A percentile compares a stretch with the other conserved stretches of the same genome.
Evolutionary conservation across 768 basidiomycete genomes (phyloP).

Genomic region (Trametes coccinea): DNA sequence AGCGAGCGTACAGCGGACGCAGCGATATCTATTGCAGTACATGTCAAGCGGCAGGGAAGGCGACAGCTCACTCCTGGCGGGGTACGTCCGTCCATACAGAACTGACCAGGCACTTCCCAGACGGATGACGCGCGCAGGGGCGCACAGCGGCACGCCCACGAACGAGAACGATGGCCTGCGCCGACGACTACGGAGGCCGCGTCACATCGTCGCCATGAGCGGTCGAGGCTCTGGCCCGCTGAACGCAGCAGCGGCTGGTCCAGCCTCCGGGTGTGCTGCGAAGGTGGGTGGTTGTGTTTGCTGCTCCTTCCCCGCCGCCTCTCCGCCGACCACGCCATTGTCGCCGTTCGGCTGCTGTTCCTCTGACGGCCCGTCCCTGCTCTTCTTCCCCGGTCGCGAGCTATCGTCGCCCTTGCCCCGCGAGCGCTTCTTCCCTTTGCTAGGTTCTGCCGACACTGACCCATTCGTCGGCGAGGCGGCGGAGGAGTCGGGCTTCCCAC

Average conservation of each 20-base stretch:
- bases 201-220: slow-evolving; percentile 24
- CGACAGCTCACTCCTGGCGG: not conserved
- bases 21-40: slow-evolving; percentile 10
- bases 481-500: slow-evolving; percentile 24
- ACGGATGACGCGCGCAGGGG: not conserved
- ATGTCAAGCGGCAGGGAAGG: not conserved
- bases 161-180: not conserved
- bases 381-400: slow-evolving; percentile 36
- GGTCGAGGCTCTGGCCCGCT: slow-evolving; percentile 21
- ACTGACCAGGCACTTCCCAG: not conserved
- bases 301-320: slow-evolving; percentile 13
- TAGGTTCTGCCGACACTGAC: slow-evolving; percentile 22
- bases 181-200: not conserved
- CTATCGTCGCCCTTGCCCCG: slow-evolving; percentile 34
- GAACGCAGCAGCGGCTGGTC: slow-evolving; percentile 17
- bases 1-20: not conserved
- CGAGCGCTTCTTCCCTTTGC: slow-evolving; percentile 33
- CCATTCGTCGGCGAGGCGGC: slow-evolving; percentile 19
- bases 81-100: not conserved
- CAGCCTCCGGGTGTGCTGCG: slow-evolving; percentile 11
- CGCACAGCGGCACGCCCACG: not conserved
- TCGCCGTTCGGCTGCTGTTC: slow-evolving; percentile 6
- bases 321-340: slow-evolving; percentile 5
- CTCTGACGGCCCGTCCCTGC: slow-evolving; percentile 26
- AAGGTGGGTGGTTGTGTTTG: slow-evolving; percentile 8